Conservation (phyloP, 1,284 basidiomycete species). For the Gomphus bonarii region DNA sequence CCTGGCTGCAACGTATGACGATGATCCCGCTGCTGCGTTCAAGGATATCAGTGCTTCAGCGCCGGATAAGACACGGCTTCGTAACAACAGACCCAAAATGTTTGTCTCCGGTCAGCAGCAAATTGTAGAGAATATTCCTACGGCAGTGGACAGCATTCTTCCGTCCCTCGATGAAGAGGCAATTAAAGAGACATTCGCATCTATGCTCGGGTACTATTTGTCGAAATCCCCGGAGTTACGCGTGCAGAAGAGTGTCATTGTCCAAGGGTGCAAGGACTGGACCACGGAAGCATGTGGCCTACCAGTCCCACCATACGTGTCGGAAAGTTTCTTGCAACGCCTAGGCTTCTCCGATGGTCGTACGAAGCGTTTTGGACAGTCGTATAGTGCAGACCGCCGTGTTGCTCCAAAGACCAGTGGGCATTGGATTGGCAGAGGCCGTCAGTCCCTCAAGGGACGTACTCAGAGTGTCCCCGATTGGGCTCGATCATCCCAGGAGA, state of each 20-base stretch:
- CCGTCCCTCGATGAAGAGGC: conserved; percentile 41
- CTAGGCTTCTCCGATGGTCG: conserved; percentile 22
- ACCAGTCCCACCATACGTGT: conserved; percentile 37
- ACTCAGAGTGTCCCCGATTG: background rate
- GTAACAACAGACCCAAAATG: background rate
- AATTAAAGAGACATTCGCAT: conserved; percentile 56
- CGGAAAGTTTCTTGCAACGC: conserved; percentile 32
- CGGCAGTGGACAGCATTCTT: conserved; percentile 26
- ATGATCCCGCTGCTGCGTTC: conserved; percentile 25
- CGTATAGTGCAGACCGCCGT: background rate
- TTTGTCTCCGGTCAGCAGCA: conserved; percentile 12
- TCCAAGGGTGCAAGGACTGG: conserved; percentile 64
- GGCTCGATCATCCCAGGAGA: background rate
- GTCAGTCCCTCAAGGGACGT: background rate
- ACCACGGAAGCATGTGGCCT: conserved; percentile 42
- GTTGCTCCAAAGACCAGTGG: background rate
- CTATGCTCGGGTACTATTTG: conserved; percentile 73
- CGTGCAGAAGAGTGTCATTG: conserved; percentile 33
- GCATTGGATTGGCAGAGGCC: conserved; percentile 7
- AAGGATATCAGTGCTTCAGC: conserved; percentile 2
- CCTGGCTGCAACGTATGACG: conserved; percentile 44
- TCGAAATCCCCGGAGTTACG: conserved; percentile 43
- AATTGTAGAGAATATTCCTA: conserved; percentile 22
- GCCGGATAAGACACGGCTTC: conserved; percentile 1
- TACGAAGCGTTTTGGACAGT: conserved; percentile 9